Conservation (phyloP, 2,329 filamentous ascomycete genomes). For the Alternaria alternata region DNA sequence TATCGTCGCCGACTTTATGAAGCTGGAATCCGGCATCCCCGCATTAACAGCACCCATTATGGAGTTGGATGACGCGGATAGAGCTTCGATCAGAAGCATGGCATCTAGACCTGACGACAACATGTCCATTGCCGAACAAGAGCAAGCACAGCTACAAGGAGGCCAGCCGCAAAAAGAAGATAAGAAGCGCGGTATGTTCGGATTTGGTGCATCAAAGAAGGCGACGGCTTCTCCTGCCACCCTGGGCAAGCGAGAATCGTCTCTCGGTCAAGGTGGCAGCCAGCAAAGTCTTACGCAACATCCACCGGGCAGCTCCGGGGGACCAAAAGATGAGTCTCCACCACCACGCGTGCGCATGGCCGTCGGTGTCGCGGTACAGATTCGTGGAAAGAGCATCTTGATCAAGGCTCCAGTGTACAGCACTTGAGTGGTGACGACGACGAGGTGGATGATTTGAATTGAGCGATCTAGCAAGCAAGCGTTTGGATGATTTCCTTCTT, state of each 20-base stretch:
- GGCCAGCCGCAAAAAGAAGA: conserved; percentile 40
- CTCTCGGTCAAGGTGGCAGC: conserved; percentile 48
- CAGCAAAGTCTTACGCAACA: conserved; percentile 46
- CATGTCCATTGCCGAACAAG: conserved; percentile 40
- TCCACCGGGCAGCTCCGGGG: conserved; percentile 52
- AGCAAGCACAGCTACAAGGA: conserved; percentile 44
- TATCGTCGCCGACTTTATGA: conserved; percentile 80
- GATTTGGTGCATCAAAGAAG: conserved; percentile 53
- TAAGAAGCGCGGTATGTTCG: conserved; percentile 55
- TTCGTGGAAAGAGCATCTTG: conserved; percentile 58
- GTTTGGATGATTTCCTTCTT: conserved; percentile 18
- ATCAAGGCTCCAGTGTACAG: conserved; percentile 60
- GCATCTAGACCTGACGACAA: conserved; percentile 44
- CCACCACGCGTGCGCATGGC: conserved; percentile 58
- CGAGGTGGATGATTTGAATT: conserved; percentile 18
- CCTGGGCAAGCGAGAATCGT: conserved; percentile 52
- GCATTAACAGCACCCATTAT: conserved; percentile 55
- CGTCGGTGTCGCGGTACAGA: conserved; percentile 57
- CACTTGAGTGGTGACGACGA: conserved; percentile 30
- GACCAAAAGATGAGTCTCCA: conserved; percentile 50
- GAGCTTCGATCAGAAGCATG: conserved; percentile 47
- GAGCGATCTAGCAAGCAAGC: conserved; percentile 27
- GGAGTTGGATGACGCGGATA: conserved; percentile 53
- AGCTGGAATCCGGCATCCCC: conserved; percentile 71
- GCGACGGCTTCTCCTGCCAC: conserved; percentile 36